Base-by-base conservation (phyloP, 1,284 basidiomycete species). In the Dichomitus squalens region DNA sequence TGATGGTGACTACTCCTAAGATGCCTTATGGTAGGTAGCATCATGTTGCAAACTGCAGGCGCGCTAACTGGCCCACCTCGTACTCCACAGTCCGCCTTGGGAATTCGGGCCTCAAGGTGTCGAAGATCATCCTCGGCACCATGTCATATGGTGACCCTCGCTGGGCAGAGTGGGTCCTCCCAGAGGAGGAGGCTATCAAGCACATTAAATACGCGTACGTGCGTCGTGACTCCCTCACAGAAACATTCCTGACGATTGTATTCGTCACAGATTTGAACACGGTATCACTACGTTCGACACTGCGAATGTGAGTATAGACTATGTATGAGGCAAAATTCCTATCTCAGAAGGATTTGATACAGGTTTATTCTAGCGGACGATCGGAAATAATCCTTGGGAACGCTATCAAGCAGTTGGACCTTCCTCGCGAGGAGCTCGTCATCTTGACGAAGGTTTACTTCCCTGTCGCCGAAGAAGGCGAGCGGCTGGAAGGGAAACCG, bases 301-400 rank as follows among this genome's bases (percentile, higher is more conserved):
- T 0, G 80, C 80, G 31, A 73, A 82, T 62, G 76, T 73, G 39
- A 49, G 65, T 53, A 3, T 11, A 29, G 7, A n/a, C 7, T 25
- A n/a, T 18, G 2, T 18, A 4, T 20, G 14, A 9, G 36, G 21
- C 11, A 2, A 2, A 7, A 1, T 12, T 29, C 4, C 2, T 12
- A 16, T 40, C 31, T 18, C 27, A 12, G 21, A 12, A 20, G 33
- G 6, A 69, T 65, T 3, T 38, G 43, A 38, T 41, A 34, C 34
- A 64, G 66, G 55, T 58, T 2, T 68, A 69, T 67, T 72, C 76
- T 31, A 84, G 86, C 63, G 90, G 90, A 6, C 71, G 78, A n/a
- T 88, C 85, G 1, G 93, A 95, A 71, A 69, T 82, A 25, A 83
- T 92, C 59, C 79, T 94, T 35, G 92, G 93, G 5, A 88, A 88